Base-by-base conservation (phyloP, 176 grass and related monocot genomes). In the Oryza officinalis region DNA sequence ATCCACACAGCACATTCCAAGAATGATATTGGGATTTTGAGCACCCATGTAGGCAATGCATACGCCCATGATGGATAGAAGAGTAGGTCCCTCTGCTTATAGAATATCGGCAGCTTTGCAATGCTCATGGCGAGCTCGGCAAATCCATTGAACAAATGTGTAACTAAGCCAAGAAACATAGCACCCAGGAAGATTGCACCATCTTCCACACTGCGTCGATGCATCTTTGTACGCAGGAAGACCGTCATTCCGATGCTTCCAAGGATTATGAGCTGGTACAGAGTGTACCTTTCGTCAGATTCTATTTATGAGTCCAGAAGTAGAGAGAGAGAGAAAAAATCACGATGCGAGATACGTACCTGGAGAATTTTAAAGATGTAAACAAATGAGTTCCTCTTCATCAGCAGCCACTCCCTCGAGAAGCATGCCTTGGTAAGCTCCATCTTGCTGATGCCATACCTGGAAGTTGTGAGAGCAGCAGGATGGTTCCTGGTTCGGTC, bases 51-150 rank as follows among this genome's bases (percentile, higher is more conserved):
- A 38, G 92, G 95, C n/a, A 92, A 23, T 26, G 90, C 95, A 82
- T 95, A 98, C 26, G 91, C 82, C 95, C 95, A 98, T 80, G 92
- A 88, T 65, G 95, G 95, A 90, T 95, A 98, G 82, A 98, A 98
- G 52, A 67, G 91, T 31, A 94, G 89, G 72, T 98, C 92, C 80
- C 95, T 91, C 86, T 98, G 95, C 84, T 98, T 98, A 72, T 95
- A 98, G 82, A 98, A 98, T 76, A 98, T 90, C 0, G 95, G 95
- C 31, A 98, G 67, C 79, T 95, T 98, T 63, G 83, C 88, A 82
- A 98, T 93, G 41, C 72, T 94, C 92, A 98, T 95, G 37, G 92
- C 95, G 4, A 98, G 95, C 64, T 98, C 95, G 5, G 89, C 80
- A n/a, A 98, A 93, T 57, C 89, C 95, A 86, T 98, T 98, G 43